Conservation (phyloP, 2,329 filamentous ascomycete species). For the Helotiales sp. region DNA sequence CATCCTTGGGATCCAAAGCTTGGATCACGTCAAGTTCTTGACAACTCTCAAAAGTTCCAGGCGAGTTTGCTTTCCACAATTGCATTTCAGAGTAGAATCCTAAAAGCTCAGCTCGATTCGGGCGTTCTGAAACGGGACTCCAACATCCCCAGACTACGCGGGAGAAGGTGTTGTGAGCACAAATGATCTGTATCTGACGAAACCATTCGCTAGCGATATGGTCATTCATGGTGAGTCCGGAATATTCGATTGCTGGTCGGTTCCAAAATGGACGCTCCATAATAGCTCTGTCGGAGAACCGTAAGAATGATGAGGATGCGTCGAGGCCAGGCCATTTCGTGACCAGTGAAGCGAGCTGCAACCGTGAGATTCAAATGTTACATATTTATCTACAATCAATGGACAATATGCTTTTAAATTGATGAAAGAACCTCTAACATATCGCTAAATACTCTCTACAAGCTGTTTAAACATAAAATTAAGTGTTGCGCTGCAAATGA, state of each 20-base stretch:
- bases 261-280: slow-evolving; percentile 31
- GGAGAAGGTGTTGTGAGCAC: slow-evolving; percentile 28
- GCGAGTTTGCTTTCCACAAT: slow-evolving; percentile 30
- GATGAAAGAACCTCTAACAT: no score
- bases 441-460: no score
- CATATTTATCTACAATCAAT: no score
- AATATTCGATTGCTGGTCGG: slow-evolving; percentile 15
- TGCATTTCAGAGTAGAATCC: slow-evolving; percentile 29
- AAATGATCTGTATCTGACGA: slow-evolving; percentile 27
- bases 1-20: background rate
- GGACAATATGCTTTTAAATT: no score
- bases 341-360: no score
- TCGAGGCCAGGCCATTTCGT: no score
- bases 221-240: slow-evolving; percentile 10
- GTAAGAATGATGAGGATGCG: slow-evolving; percentile 27
- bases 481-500: no score
- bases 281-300: slow-evolving; percentile 14
- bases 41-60: slow-evolving; percentile 24
- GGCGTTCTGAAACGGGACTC: slow-evolving; percentile 27
- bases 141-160: slow-evolving; percentile 31
- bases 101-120: slow-evolving; percentile 25
- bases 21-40: background rate
- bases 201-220: slow-evolving; percentile 23
- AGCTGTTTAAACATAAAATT: no score
- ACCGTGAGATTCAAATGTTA: no score